phyloP scores from a whole-genome alignment of 495 filamentous ascomycete genomes.

The Penicillium bialowiezense region DNA sequence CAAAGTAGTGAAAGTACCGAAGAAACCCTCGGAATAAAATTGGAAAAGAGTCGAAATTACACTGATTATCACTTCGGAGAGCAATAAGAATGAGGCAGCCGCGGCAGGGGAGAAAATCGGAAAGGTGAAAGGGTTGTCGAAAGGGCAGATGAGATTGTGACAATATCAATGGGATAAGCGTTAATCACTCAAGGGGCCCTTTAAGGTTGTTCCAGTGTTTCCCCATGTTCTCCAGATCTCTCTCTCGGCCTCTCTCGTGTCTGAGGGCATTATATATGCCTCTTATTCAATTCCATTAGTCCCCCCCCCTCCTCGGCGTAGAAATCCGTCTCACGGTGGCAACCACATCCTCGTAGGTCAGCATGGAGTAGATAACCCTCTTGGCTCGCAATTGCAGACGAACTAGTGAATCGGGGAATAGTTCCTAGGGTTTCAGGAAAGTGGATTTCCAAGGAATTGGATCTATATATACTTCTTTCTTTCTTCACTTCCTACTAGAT shows the following conservation, averaged over 20 bases:
- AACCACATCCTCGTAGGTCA: too few relatives aligned
- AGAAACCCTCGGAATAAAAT: too few relatives aligned
- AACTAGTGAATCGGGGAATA: constrained; percentile 2
- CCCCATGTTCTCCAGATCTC: neutral
- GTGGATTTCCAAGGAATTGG: neutral
- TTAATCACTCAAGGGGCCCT: neutral
- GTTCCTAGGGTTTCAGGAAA: neutral
- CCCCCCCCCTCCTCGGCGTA: neutral
- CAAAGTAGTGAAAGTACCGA: neutral
- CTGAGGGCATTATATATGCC: too few relatives aligned
- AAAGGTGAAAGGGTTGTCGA: neutral
- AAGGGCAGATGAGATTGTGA: constrained; percentile 11
- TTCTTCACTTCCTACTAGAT: neutral
- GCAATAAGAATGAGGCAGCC: constrained; percentile 11
- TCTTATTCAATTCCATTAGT: neutral
- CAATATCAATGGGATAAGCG: constrained; percentile 15
- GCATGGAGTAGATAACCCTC: too few relatives aligned
- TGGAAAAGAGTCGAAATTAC: too few relatives aligned
- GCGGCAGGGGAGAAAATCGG: constrained; percentile 11
- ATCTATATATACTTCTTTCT: neutral
- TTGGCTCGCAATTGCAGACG: too few relatives aligned
- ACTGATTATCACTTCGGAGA: too few relatives aligned
- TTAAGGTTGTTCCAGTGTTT: neutral
- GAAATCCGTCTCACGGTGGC: neutral
- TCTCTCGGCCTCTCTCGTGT: too few relatives aligned